phyloP scores from a whole-genome alignment of 2,329 filamentous ascomycete species.

The Paramyrothecium roridum region DNA sequence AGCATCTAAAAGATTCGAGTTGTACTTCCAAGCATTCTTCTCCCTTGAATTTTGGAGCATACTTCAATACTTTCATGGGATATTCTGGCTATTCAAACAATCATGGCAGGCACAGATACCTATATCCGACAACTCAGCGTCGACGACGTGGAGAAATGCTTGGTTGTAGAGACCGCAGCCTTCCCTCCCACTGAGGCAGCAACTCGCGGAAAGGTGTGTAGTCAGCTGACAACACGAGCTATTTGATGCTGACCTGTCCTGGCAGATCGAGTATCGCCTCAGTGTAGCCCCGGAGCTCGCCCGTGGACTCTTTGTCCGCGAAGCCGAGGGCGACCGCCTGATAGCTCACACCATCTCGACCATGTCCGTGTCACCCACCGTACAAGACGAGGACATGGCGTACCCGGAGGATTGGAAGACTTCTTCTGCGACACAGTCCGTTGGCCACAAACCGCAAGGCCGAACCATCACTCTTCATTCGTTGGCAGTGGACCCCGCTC shows the following conservation, averaged over 20 bases:
- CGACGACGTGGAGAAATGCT: constrained; percentile 17
- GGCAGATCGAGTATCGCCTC: constrained; percentile 26
- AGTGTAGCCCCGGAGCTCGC: constrained; percentile 22
- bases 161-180: constrained; percentile 19
- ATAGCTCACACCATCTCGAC: constrained; percentile 24
- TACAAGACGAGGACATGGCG: constrained; percentile 23
- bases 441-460: constrained; percentile 19
- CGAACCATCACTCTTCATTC: constrained; percentile 23
- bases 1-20: too few relatives aligned
- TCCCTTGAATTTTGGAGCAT: too few relatives aligned
- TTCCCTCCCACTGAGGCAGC: constrained; percentile 25
- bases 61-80: too few relatives aligned
- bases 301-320: constrained; percentile 16
- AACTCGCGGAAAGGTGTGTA: constrained; percentile 21
- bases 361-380: constrained; percentile 11
- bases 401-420: constrained; percentile 19
- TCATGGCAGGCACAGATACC: background rate
- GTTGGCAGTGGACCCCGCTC: constrained; percentile 19
- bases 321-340: constrained; percentile 9
- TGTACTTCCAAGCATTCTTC: too few relatives aligned
- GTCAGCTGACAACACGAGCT: background rate
- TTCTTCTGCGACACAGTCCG: constrained; percentile 5
- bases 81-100: background rate
- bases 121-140: constrained; percentile 19
- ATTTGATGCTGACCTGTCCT: too few relatives aligned